A percentile compares a stretch with the other conserved stretches of the same genome.
These are phyloP conservation scores for Phytophthora pini DNA, from an alignment of 352 stramenopile genomes.

Conservation along the genomic window DNA sequence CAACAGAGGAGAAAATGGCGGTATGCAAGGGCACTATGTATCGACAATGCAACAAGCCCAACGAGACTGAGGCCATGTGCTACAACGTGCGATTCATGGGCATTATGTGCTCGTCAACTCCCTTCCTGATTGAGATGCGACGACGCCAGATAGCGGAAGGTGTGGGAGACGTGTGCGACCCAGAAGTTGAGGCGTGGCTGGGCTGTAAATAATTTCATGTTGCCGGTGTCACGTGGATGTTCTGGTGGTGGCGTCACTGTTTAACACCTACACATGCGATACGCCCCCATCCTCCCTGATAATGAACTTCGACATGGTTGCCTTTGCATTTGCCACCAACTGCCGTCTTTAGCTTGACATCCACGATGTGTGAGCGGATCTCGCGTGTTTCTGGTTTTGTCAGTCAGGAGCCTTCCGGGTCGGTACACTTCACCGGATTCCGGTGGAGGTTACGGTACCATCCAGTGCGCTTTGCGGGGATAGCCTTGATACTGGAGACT, in stretches of 20 bases:
- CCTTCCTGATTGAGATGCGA: slow-evolving; percentile 25
- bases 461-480: slow-evolving; percentile 15
- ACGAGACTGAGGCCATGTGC: slow-evolving; percentile 17
- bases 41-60: slow-evolving; percentile 11
- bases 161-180: slow-evolving; percentile 17
- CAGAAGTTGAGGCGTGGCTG: slow-evolving; percentile 11
- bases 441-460: background rate
- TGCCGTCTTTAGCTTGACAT: background rate
- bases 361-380: background rate
- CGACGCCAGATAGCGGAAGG: slow-evolving; percentile 18
- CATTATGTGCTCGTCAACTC: slow-evolving; percentile 16
- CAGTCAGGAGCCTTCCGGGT: slow-evolving; percentile 10
- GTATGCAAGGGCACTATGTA: slow-evolving; percentile 37
- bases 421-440: too few species aligned
- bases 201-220: slow-evolving; percentile 6
- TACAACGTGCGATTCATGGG: slow-evolving; percentile 29
- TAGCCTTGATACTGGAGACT: slow-evolving; percentile 13
- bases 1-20: slow-evolving; percentile 11
- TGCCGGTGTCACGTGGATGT: too few species aligned
- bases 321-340: background rate
- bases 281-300: slow-evolving; percentile 14
- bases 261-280: slow-evolving; percentile 5
- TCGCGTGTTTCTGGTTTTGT: background rate
- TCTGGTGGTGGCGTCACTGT: too few species aligned
- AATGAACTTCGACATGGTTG: slow-evolving; percentile 8